phyloP scores from a whole-genome alignment of 192 early-diverging fungal genomes.

The Thamnidium elegans region DNA sequence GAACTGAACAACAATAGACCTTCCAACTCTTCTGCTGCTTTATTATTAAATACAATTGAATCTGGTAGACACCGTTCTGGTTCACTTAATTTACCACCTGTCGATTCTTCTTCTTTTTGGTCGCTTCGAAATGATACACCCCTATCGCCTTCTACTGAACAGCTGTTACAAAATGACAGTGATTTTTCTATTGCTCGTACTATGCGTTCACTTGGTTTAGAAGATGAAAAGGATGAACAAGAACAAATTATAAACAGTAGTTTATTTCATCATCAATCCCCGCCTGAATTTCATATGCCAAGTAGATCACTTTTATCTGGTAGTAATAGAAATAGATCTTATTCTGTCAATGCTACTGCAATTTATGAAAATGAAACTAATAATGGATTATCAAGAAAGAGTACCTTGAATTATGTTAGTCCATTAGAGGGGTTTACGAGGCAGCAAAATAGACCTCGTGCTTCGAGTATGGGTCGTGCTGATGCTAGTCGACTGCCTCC shows the following conservation, averaged over 20 bases:
- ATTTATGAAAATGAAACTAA: conserved; percentile 13
- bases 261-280: conserved; percentile 13
- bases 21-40: conserved; percentile 2
- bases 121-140: conserved; percentile 4
- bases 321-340: conserved; percentile 31
- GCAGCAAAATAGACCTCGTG: conserved; percentile 48
- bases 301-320: conserved; percentile 16
- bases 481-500: conserved; percentile 17
- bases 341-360: conserved; percentile 28
- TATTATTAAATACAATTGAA: conserved; percentile 6
- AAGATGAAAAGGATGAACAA: conserved; percentile 18
- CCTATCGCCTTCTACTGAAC: conserved; percentile 24
- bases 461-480: conserved; percentile 47
- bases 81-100: conserved; percentile 24
- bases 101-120: conserved; percentile 9
- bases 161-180: conserved; percentile 30
- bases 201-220: conserved; percentile 32
- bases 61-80: conserved; percentile 27
- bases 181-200: conserved; percentile 33
- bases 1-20: background rate
- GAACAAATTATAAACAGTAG: background rate
- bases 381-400: background rate
- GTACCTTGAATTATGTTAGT: background rate
- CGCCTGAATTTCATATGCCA: conserved; percentile 19
- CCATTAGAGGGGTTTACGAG: conserved; percentile 20